phyloP scores from a whole-genome alignment of 139 green algal genomes.

The Mesotaenium endlicherianum region DNA sequence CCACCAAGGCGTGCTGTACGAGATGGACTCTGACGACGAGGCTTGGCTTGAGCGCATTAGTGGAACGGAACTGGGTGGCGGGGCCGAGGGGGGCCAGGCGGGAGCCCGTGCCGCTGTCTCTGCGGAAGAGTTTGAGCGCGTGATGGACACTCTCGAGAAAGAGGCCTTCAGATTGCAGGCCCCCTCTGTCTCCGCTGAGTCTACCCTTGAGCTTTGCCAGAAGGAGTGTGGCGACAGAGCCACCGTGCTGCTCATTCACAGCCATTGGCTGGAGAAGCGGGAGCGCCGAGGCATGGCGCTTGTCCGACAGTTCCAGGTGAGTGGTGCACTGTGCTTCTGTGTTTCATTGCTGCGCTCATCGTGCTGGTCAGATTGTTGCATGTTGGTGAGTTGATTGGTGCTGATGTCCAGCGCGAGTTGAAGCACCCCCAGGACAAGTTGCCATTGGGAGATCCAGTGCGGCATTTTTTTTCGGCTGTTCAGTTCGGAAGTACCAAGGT shows the following conservation, averaged over 20 bases:
- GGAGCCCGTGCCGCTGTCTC: neutral
- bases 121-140: slow-evolving; percentile 28
- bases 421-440: too few relatives aligned
- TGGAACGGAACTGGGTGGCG: neutral
- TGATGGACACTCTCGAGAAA: slow-evolving; percentile 46
- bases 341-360: too few relatives aligned
- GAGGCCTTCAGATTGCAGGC: slow-evolving; percentile 11
- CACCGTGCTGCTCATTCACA: neutral
- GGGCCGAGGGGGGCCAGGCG: neutral
- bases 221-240: slow-evolving; percentile 6
- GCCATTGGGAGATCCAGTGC: too few relatives aligned
- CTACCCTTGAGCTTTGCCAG: neutral
- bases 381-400: too few relatives aligned
- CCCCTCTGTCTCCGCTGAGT: neutral
- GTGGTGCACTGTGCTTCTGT: too few relatives aligned
- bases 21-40: slow-evolving; percentile 47
- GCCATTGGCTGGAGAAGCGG: slow-evolving; percentile 26
- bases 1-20: slow-evolving; percentile 43
- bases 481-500: too few relatives aligned
- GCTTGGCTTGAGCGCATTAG: neutral
- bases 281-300: slow-evolving; percentile 30
- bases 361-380: too few relatives aligned
- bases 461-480: too few relatives aligned
- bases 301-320: slow-evolving; percentile 43
- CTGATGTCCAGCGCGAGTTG: too few relatives aligned